These are phyloP conservation scores for Fraxinus cuspidata DNA, from an alignment of 257 asterid species.

Conservation along the genomic window DNA sequence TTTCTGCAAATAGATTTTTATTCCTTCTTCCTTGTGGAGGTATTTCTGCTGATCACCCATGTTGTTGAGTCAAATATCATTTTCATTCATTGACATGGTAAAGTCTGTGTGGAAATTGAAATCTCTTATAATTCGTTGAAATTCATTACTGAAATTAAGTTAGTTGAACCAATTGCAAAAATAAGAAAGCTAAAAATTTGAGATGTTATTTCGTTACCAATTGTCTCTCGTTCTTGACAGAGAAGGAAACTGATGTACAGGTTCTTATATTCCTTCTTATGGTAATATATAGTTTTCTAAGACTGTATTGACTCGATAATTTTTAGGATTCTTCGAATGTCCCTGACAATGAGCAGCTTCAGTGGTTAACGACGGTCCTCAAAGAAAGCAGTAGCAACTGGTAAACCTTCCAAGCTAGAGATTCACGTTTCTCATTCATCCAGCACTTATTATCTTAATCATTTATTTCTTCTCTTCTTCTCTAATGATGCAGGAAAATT, in stretches of 20 bases:
- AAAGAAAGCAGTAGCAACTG: conserved; percentile 53
- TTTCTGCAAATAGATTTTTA: background rate
- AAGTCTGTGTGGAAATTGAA: background rate
- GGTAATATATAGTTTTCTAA: background rate
- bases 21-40: background rate
- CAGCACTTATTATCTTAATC: background rate
- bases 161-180: background rate
- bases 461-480: conserved; percentile 6
- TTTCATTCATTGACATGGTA: background rate
- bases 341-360: conserved; percentile 37
- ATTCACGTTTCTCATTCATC: background rate
- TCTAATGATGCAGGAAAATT: conserved; percentile 49
- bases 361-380: conserved; percentile 51
- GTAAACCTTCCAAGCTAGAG: conserved; percentile 27
- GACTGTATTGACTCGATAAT: background rate
- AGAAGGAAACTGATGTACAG: background rate
- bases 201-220: background rate
- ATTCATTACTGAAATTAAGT: background rate
- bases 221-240: background rate
- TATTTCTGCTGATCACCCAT: conserved; percentile 2
- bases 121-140: background rate
- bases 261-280: background rate
- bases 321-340: conserved; percentile 43
- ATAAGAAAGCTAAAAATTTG: background rate
- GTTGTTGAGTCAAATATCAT: background rate